These are phyloP conservation scores for Quercus gilva DNA, from an alignment of 306 rosid species.

Conservation along the genomic window DNA sequence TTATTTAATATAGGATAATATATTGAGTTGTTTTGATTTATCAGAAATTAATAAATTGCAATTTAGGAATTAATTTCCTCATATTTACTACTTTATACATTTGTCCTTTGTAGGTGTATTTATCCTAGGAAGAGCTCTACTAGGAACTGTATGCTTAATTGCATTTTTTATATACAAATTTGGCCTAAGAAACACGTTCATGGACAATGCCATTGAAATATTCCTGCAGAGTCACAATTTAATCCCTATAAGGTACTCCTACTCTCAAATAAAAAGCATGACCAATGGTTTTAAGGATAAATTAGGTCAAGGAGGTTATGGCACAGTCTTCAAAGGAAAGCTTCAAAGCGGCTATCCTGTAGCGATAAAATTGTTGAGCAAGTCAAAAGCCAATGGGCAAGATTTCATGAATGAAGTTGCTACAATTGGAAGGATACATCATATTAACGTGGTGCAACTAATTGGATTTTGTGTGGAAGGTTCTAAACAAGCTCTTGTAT, in stretches of 20 bases:
- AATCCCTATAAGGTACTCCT: not conserved
- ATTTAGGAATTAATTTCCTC: too few species aligned
- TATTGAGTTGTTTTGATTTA: too few species aligned
- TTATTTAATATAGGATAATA: too few species aligned
- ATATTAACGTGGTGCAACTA: not conserved
- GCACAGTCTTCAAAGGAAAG: not conserved
- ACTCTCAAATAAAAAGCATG: not conserved
- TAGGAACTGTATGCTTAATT: not conserved
- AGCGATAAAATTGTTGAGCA: not conserved
- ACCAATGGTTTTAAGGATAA: not conserved
- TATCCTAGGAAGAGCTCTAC: too few species aligned
- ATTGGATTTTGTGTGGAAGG: not conserved
- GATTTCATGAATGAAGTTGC: not conserved
- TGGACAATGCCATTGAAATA: not conserved
- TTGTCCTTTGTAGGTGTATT: too few species aligned
- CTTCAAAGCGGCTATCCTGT: not conserved
- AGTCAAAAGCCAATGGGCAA: not conserved
- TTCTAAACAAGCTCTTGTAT: constrained; percentile 1
- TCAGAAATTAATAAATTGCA: too few species aligned
- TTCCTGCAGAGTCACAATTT: not conserved
- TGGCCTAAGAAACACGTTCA: not conserved
- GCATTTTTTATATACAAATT: not conserved
- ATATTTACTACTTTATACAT: too few species aligned
- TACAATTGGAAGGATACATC: not conserved
- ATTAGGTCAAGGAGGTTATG: not conserved